These are phyloP conservation scores for Hypoxylon intermedium DNA, from an alignment of 495 filamentous ascomycete genomes.

Conservation along the genomic window DNA sequence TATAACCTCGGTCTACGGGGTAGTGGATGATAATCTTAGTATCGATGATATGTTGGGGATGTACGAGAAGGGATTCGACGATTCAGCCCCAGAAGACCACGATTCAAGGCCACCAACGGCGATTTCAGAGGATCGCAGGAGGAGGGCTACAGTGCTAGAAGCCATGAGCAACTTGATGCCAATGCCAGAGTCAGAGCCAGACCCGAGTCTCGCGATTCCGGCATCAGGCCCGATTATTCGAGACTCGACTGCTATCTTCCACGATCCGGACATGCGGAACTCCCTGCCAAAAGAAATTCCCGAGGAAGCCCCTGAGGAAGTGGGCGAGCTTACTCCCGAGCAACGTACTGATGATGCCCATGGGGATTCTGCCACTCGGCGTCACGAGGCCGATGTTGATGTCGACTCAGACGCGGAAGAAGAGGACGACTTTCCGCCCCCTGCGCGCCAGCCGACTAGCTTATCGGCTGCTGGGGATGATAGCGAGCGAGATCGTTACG, in stretches of 20 bases:
- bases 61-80: constrained; percentile 86
- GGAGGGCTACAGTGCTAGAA: constrained; percentile 50
- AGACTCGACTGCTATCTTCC: constrained; percentile 51
- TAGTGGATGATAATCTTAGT: constrained; percentile 75
- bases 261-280: constrained; percentile 41
- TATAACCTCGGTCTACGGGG: constrained; percentile 66
- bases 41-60: constrained; percentile 93
- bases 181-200: constrained; percentile 39
- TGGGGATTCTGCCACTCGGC: constrained; percentile 15
- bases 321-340: background rate
- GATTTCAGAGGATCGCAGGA: constrained; percentile 46
- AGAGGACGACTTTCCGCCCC: constrained; percentile 25
- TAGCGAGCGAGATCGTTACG: constrained; percentile 76
- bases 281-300: constrained; percentile 42
- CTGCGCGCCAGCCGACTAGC: constrained; percentile 33
- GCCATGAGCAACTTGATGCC: constrained; percentile 53
- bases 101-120: constrained; percentile 41
- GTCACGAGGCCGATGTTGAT: constrained; percentile 16
- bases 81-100: constrained; percentile 52
- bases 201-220: constrained; percentile 32
- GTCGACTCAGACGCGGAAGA: constrained; percentile 43
- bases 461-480: constrained; percentile 34
- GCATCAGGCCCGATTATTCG: constrained; percentile 39
- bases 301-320: constrained; percentile 36
- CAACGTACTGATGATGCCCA: constrained; percentile 17